These are phyloP conservation scores for Gnetum montanum DNA, from an alignment of 75 land plant genomes.

Conservation along the genomic window DNA sequence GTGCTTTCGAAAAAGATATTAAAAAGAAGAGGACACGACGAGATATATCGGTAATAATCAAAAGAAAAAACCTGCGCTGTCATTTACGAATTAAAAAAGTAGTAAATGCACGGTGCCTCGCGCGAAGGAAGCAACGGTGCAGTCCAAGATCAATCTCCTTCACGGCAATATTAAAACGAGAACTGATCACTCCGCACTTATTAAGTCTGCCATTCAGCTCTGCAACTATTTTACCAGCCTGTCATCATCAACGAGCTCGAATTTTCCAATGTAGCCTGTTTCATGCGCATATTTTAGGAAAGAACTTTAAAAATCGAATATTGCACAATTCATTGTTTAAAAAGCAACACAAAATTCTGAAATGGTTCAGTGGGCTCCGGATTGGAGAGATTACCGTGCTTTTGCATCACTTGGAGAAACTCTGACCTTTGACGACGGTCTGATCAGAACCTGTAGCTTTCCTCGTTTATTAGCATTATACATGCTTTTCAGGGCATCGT, in stretches of 20 bases:
- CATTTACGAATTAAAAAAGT: no score
- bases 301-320: neutral
- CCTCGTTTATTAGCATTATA: slow-evolving; percentile 68
- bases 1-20: slow-evolving; percentile 3
- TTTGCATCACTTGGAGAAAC: slow-evolving; percentile 61
- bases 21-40: neutral
- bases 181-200: slow-evolving; percentile 66
- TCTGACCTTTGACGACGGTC: slow-evolving; percentile 63
- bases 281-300: no score
- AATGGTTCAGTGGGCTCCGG: neutral
- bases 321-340: no score
- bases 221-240: slow-evolving; percentile 51
- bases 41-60: no score
- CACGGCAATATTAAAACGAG: slow-evolving; percentile 54
- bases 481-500: slow-evolving; percentile 67
- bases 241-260: slow-evolving; percentile 62
- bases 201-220: slow-evolving; percentile 63
- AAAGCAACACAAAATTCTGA: no score
- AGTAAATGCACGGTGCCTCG: slow-evolving; percentile 28
- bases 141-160: slow-evolving; percentile 58
- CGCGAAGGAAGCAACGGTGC: slow-evolving; percentile 58
- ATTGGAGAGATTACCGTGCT: slow-evolving; percentile 35
- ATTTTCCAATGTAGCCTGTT: slow-evolving; percentile 72
- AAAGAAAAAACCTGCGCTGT: no score
- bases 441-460: slow-evolving; percentile 57